phyloP scores from a whole-genome alignment of 1,139 yeast genomes.

The Wickerhamomyces sp. region DNA sequence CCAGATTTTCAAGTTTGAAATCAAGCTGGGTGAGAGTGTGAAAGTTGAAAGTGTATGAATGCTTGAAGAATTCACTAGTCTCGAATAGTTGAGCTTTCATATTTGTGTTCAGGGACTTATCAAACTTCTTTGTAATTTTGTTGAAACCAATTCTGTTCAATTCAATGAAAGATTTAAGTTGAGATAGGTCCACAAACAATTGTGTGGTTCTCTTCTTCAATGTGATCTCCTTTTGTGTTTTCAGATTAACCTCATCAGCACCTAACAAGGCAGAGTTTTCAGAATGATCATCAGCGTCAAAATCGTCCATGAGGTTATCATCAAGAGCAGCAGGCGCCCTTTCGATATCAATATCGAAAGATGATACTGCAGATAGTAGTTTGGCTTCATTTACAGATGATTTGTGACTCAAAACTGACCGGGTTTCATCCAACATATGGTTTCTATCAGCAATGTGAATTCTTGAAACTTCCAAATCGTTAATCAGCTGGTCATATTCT shows the following conservation, averaged over 20 bases:
- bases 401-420: conserved; percentile 16
- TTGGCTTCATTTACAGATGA: conserved; percentile 18
- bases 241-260: conserved; percentile 30
- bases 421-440: conserved; percentile 10
- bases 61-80: conserved; percentile 37
- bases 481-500: conserved; percentile 45
- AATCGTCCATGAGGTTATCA: conserved; percentile 29
- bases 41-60: conserved; percentile 41
- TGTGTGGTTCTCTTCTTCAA: conserved; percentile 53
- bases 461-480: conserved; percentile 34
- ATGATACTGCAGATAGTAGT: conserved; percentile 13
- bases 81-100: conserved; percentile 41
- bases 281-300: conserved; percentile 24
- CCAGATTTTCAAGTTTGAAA: conserved; percentile 40
- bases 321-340: conserved; percentile 12
- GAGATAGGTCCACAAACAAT: conserved; percentile 55
- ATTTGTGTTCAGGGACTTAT: conserved; percentile 49
- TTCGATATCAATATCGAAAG: conserved; percentile 17
- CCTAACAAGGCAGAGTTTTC: conserved; percentile 32
- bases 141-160: conserved; percentile 63
- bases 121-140: conserved; percentile 66
- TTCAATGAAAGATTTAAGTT: conserved; percentile 61
- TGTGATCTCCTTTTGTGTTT: conserved; percentile 40
- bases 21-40: conserved; percentile 41
- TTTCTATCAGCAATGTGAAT: conserved; percentile 13